Base-by-base conservation (phyloP, 768 basidiomycete species). In the Leccinum longicurvipes region DNA sequence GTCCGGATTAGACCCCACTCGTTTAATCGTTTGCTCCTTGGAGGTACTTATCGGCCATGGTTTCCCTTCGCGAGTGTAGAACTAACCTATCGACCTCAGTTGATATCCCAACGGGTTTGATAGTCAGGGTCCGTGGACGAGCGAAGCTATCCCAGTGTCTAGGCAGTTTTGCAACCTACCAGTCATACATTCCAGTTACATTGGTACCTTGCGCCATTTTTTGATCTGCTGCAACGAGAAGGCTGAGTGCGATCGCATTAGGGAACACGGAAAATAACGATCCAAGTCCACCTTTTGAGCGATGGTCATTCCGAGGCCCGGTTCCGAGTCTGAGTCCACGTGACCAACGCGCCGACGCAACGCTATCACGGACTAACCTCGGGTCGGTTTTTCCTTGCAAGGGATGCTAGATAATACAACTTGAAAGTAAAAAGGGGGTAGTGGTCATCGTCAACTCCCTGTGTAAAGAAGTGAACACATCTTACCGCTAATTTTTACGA, bases 321-420 rank as follows among this genome's bases (percentile, higher is more conserved):
- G 24, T 39, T 39, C 36, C 15, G 36, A 39, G 11, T 12, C 36
- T 32, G 36, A 39, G 11, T 12, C 23, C 19, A 21, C 47, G 24
- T 12, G n/a, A 36, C 50, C 27, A 17, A 14, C 10, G 9, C 27
- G 25, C 11, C 36, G 23, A 12, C 31, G 14, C 21, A 31, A 10
- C n/a, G n/a, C 32, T 9, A 14, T 24, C n/a, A 28, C 23, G 0
- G 28, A 45, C 54, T 19, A 54, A 54, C 12, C 28, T 51, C 27
- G 50, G 76, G 57, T 88, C 84, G 50, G 73, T 69, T 21, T 75
- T 67, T 32, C 78, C 72, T 62, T 85, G 81, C 11, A 82, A 54
- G 73, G 86, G 85, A 63, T 87, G 58, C 59, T 19, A 68, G 57
- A 23, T 64, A 49, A 27, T 50, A 19, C 60, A 21, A n/a, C n/a